These are phyloP conservation scores for Cladosporium sp. DNA, from an alignment of 2,329 filamentous ascomycete species.

Conservation along the genomic window DNA sequence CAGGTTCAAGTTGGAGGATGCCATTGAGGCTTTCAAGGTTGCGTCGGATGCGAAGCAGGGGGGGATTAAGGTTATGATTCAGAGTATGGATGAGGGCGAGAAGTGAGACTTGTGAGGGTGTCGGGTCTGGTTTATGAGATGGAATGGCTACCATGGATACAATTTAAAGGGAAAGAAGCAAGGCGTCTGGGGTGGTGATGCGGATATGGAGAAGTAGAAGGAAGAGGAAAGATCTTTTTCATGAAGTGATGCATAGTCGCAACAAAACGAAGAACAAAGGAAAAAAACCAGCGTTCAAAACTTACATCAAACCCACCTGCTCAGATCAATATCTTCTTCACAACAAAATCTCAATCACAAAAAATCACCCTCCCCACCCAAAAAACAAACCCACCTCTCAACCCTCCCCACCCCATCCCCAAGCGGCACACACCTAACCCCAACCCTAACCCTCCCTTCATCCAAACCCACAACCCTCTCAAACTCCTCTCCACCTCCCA, in stretches of 20 bases:
- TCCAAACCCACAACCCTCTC: background rate
- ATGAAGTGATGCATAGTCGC: background rate
- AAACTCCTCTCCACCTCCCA: constrained; percentile 1
- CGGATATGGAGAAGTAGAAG: background rate
- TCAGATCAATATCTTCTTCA: background rate
- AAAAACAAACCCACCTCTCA: constrained; percentile 8
- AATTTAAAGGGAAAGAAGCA: background rate
- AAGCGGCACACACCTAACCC: constrained; percentile 4
- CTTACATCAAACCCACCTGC: background rate
- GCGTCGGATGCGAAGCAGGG: constrained; percentile 84
- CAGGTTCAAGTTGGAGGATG: constrained; percentile 79
- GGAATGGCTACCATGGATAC: background rate
- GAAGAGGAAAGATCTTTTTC: background rate
- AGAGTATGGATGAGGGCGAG: constrained; percentile 52
- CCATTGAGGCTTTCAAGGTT: constrained; percentile 83
- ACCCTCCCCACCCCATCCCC: background rate
- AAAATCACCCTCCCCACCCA: constrained; percentile 5
- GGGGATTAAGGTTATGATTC: constrained; percentile 97
- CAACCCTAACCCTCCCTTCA: background rate
- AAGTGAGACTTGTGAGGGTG: constrained; percentile 12
- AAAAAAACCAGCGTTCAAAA: background rate
- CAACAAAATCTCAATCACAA: too few species aligned
- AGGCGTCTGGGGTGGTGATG: constrained; percentile 2
- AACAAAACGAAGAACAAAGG: background rate
- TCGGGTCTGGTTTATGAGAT: background rate